Base-by-base conservation (phyloP, 768 basidiomycete species). In the Tremella mesenterica region DNA sequence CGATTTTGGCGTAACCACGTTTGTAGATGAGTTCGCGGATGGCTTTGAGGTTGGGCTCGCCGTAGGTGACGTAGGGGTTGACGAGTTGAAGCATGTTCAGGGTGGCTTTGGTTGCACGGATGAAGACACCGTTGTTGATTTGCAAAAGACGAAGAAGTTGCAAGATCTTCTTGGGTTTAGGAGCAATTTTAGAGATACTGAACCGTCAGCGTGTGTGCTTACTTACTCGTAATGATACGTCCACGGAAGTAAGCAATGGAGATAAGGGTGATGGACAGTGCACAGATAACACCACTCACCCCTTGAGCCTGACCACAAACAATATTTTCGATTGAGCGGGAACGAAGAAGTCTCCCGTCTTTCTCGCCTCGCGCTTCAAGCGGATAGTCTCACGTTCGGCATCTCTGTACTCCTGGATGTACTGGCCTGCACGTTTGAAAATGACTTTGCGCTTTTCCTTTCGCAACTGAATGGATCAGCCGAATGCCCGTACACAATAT, bases 111-210 rank as follows among this genome's bases (percentile, higher is more conserved):
- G 91, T 96, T 50, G 88, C 92, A 77, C 93, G 92, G 74, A 99
- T 82, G 73, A 99, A 99, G 44, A 99, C 85, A 75, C 93, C 95
- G 72, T 91, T 97, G 84, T 99, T 97, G 81, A 99, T 99, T 75
- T 97, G 95, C 67, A 95, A 85, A 59, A 99, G 84, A 67, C 95
- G 91, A 73, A 99, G 86, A 60, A 99, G 84, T 74, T 99, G 95
- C 68, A 99, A 77, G 73, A 99, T 96, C 81, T 99, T 99, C 74
- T 91, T 86, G 70, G 95, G 95, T 78, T 99, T 99, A 56, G 95
- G 95, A 52, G 95, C 90, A 72, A 99, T 95, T 75, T 97, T 89
- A 76, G 96, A 97, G 80, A 99, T 91, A 93, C 95, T 91, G 62
- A 9, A 50, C 4, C 23, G 49, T 39, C 36, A 39, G 50, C 36